phyloP scores from a whole-genome alignment of 192 early-diverging fungal genomes.

The Haplosporangium gracile region DNA sequence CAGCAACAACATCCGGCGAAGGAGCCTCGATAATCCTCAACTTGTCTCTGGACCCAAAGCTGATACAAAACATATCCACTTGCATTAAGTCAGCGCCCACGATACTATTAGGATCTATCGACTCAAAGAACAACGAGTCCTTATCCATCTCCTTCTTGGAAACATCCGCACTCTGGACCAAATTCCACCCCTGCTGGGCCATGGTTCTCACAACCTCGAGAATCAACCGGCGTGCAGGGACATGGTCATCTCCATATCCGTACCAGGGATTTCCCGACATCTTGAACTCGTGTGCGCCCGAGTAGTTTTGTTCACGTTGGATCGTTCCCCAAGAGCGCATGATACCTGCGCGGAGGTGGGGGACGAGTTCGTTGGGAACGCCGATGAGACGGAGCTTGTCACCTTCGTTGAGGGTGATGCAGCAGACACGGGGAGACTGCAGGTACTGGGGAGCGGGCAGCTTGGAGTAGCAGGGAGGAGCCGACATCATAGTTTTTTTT shows the following conservation, averaged over 20 bases:
- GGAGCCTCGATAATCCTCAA: constrained; percentile 3
- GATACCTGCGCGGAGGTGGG: constrained; percentile 16
- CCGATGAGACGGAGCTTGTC: constrained; percentile 36
- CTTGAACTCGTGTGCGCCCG: constrained; percentile 29
- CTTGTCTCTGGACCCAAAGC: constrained; percentile 15
- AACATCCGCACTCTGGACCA: constrained; percentile 14
- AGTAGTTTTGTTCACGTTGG: constrained; percentile 15
- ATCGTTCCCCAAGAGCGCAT: constrained; percentile 16
- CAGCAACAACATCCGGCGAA: neutral
- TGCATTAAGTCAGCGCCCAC: neutral
- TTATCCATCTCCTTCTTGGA: constrained; percentile 1
- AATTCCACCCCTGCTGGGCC: constrained; percentile 22
- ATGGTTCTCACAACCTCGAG: neutral
- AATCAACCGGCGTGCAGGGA: constrained; percentile 13
- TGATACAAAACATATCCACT: constrained; percentile 20
- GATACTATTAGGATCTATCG: neutral
- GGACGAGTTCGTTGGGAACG: constrained; percentile 8
- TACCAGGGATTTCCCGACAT: constrained; percentile 12
- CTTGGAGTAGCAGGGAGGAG: neutral
- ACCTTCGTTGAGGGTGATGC: constrained; percentile 9
- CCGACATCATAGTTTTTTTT: neutral
- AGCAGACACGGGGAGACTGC: constrained; percentile 13
- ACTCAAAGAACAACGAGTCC: constrained; percentile 28
- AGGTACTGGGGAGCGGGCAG: neutral
- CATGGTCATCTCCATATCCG: constrained; percentile 2